Conservation (phyloP, 1,284 basidiomycete species). For the Cryptococcus amylolentus region DNA sequence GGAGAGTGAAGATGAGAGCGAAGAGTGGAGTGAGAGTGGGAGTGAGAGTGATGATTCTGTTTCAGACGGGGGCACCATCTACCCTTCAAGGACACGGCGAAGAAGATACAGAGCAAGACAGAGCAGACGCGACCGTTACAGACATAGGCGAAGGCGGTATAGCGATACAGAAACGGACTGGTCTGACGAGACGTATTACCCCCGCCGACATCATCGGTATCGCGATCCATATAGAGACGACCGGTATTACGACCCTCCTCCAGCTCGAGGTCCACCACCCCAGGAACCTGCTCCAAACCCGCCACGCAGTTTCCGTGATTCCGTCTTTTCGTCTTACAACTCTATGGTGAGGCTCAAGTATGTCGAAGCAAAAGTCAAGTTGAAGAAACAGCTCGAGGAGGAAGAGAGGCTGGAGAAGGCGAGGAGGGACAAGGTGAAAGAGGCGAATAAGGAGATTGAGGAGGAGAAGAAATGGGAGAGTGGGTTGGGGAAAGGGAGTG, state of each 20-base stretch:
- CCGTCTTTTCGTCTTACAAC: constrained; percentile 34
- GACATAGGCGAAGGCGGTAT: constrained; percentile 16
- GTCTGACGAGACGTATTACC: constrained; percentile 6
- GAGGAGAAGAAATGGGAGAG: constrained; percentile 1
- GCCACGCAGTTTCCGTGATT: constrained; percentile 27
- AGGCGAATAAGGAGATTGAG: constrained; percentile 32
- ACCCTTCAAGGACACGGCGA: constrained; percentile 7
- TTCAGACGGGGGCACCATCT: constrained; percentile 11
- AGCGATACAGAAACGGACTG: constrained; percentile 40
- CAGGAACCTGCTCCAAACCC: neutral
- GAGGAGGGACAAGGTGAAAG: constrained; percentile 22
- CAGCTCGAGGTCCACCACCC: neutral
- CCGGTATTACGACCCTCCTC: neutral
- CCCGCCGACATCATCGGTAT: neutral
- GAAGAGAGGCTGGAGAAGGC: constrained; percentile 25
- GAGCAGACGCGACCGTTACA: constrained; percentile 27
- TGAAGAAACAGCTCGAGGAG: constrained; percentile 29
- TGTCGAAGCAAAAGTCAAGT: constrained; percentile 31
- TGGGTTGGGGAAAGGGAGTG: constrained; percentile 6
- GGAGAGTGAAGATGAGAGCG: constrained; percentile 22
- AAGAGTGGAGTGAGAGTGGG: constrained; percentile 8
- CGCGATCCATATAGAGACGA: neutral
- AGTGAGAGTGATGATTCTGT: constrained; percentile 20
- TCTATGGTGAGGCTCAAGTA: constrained; percentile 34
- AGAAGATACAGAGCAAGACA: constrained; percentile 12